A percentile compares a stretch with the other conserved stretches of the same genome.
These are phyloP conservation scores for Puccinia triticina DNA, from an alignment of 1,284 basidiomycete genomes.

Conservation along the genomic window DNA sequence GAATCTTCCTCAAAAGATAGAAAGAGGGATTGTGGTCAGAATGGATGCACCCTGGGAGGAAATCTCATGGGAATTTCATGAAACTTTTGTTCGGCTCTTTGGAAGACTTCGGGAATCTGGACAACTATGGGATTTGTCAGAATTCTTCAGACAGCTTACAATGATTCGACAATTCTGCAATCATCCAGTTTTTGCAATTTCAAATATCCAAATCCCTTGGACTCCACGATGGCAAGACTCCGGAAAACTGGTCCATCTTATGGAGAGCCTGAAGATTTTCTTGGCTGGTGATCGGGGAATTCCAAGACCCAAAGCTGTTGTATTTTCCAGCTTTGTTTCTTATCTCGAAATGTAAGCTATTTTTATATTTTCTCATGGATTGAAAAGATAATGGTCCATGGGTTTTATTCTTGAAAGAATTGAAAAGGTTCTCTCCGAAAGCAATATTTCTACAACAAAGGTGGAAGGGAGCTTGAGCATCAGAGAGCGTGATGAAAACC, in stretches of 20 bases:
- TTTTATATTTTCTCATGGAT: too few relatives aligned
- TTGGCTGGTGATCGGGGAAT: background rate
- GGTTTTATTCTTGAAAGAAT: too few relatives aligned
- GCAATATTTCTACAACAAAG: too few relatives aligned
- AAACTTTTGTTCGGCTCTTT: background rate
- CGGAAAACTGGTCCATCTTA: background rate
- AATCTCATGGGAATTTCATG: background rate
- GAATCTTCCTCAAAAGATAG: constrained; percentile 1
- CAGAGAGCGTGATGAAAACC: too few relatives aligned
- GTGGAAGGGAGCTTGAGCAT: too few relatives aligned
- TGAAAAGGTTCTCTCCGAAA: too few relatives aligned
- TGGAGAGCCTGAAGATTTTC: background rate
- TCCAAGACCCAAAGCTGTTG: background rate
- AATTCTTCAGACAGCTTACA: constrained; percentile 11
- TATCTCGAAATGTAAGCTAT: too few relatives aligned
- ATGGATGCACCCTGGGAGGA: background rate
- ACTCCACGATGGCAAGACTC: constrained; percentile 4
- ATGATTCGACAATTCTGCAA: constrained; percentile 7
- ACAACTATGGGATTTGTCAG: background rate
- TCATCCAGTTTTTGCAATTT: background rate
- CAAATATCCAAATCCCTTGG: background rate
- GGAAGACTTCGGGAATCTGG: background rate
- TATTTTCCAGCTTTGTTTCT: too few relatives aligned
- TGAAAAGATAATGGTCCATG: too few relatives aligned
- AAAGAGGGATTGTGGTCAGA: background rate